Percentiles rank a stretch among this genome's conserved stretches.
These are phyloP conservation scores for Leishmania mexicana DNA, from an alignment of 208 protist species.

Conservation along the genomic window DNA sequence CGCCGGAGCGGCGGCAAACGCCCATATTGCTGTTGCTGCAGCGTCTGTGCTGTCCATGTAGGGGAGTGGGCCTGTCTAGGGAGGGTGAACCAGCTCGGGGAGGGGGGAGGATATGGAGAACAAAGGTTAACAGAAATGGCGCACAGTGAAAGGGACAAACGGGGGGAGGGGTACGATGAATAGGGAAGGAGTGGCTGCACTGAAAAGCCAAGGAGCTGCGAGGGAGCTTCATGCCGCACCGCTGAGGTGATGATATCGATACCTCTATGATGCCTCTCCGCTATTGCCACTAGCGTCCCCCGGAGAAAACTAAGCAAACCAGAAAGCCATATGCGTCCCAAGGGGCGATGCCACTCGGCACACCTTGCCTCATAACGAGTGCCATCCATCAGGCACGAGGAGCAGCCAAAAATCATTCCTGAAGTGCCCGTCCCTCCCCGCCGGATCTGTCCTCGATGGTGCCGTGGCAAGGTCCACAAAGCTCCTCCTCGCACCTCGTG, in stretches of 20 bases:
- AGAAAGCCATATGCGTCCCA: background rate
- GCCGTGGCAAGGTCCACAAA: background rate
- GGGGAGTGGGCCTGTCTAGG: background rate
- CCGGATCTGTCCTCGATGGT: background rate
- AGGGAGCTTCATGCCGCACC: background rate
- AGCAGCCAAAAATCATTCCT: background rate
- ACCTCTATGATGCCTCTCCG: background rate
- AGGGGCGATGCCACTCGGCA: background rate
- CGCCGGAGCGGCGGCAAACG: constrained; percentile 3
- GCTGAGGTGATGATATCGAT: background rate
- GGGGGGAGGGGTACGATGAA: background rate
- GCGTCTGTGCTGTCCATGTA: constrained; percentile 5
- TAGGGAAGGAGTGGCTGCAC: background rate
- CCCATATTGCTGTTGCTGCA: constrained; percentile 10
- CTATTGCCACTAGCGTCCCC: background rate
- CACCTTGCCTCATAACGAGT: background rate
- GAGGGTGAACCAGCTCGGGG: background rate
- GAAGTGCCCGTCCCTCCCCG: background rate
- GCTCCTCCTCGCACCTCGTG: background rate
- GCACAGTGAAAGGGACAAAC: background rate
- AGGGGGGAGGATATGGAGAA: background rate
- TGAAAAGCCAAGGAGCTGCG: background rate
- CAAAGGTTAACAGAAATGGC: background rate
- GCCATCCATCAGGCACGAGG: background rate
- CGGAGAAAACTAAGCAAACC: background rate